These are phyloP conservation scores for Xylariaceae sp. DNA, from an alignment of 2,329 filamentous ascomycete genomes.

Conservation along the genomic window DNA sequence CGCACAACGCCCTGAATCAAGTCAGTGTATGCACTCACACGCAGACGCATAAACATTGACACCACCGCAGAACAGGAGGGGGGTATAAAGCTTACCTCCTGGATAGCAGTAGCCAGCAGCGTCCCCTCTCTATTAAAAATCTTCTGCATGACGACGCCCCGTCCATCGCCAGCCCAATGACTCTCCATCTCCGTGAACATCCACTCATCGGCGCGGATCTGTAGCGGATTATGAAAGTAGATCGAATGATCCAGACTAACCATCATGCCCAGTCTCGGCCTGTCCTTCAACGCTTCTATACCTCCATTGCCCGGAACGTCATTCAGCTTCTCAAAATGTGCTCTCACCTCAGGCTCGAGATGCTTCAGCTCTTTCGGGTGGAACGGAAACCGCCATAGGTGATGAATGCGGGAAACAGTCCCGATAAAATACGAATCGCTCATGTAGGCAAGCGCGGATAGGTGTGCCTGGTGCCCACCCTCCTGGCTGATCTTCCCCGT, in stretches of 20 bases:
- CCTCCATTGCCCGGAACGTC: conserved; percentile 43
- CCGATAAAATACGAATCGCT: conserved; percentile 92
- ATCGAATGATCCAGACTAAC: conserved; percentile 41
- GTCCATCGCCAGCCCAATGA: conserved; percentile 74
- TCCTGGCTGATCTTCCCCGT: conserved; percentile 67
- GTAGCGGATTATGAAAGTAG: conserved; percentile 61
- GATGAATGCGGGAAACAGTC: conserved; percentile 76
- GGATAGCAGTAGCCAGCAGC: conserved; percentile 73
- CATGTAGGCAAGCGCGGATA: conserved; percentile 88
- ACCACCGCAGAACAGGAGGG: not conserved
- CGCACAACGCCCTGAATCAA: conserved; percentile 28
- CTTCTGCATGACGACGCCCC: conserved; percentile 71
- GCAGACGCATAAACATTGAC: too few relatives aligned
- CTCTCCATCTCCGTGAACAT: conserved; percentile 77
- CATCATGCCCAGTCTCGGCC: conserved; percentile 55
- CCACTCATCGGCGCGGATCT: conserved; percentile 65
- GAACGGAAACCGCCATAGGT: conserved; percentile 69
- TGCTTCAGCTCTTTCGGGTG: conserved; percentile 50
- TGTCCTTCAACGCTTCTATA: conserved; percentile 45
- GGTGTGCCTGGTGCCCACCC: conserved; percentile 75
- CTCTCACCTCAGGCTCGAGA: conserved; percentile 39
- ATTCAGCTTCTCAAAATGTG: conserved; percentile 36
- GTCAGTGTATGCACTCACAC: not conserved
- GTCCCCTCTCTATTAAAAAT: conserved; percentile 69
- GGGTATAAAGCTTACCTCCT: conserved; percentile 56